Evolutionary conservation across 2,329 filamentous ascomycete genomes (phyloP), one percentile per base, ranked within the genome.

Genomic region (Ceratocystis variospora): DNA sequence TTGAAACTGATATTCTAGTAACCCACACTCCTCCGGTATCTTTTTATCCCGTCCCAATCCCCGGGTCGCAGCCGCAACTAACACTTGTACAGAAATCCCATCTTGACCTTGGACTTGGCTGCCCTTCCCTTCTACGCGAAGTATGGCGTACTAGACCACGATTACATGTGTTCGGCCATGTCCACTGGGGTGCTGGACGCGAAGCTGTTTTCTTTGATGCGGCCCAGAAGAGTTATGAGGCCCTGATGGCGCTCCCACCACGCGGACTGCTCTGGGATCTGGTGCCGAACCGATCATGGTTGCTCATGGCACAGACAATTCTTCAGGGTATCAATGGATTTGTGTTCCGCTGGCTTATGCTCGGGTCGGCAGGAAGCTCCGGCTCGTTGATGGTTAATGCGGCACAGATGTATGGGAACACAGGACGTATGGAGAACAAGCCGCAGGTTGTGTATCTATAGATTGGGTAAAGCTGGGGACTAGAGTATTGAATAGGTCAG

Each of bases 111-210:
- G 84, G 80, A 2, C 77, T 90, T 57, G 90, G 89, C 66, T 92
- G 88, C 70, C 82, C 85, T 5, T 81, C 83, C 66, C 80, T 96
- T 5, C 79, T 93, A 5, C 76, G 79, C 15, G 90, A 95, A 72
- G 75, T 88, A 19, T 89, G 87, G 85, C 83, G 87, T 45, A 84
- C 90, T 10, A 85, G 83, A 69, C 91, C 91, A 0, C 79, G 79
- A 12, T 77, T 96, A 15, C 90, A 96, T 74, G 81, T 96, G 61
- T 96, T 94, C 73, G 91, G 90, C 0, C 91, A 96, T 75, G 82
- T 92, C 28, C 91, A 96, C 76, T 87, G 81, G 72, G 88, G 84
- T 7, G 82, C 87, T 59, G 91, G 90, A 17, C 78, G 78, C 55
- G 85, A 91, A 71, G 75, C 84, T 0, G 80, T 88, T 8, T 87